Evolutionary conservation across 1,284 basidiomycete genomes (phyloP), one percentile per base, ranked within the genome.

Genomic region (Malassezia vespertilionis): DNA sequence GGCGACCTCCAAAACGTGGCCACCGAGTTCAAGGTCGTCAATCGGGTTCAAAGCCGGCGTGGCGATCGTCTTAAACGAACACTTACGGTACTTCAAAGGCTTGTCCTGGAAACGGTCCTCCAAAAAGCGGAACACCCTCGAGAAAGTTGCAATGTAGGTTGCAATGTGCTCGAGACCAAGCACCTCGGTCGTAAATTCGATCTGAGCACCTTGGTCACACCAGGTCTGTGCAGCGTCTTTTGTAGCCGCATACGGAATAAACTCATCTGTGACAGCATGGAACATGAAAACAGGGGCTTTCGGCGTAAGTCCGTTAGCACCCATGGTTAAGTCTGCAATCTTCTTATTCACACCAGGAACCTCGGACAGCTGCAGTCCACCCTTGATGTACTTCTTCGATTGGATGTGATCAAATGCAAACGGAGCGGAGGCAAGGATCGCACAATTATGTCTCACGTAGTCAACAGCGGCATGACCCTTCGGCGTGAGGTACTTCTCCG

Each of bases 211-310:
- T 15, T 51, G 38, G 4, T 40, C 22, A 30, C 58, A 63, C 40
- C 64, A 65, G 26, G 53, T 39, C 18, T 54, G 31, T 21, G 61
- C 60, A 4, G 32, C 14, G 7, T 26, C 11, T 5, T 38, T 32
- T 6, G 46, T 59, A 9, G 46, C 43, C 2, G 15, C 14, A 53
- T 46, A 61, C 0, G 66, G 66, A 14, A 67, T 56, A 17, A 65
- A 54, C 43, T 65, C 64, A 48, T 69, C 66, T 14, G 14, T 18
- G 4, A 40, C 11, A 10, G 54, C 56, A 31, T 68, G 65, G 53
- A 46, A 63, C 30, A 63, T 47, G 37, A 56, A 53, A 5, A 53
- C 49, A 2, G 60, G 58, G 42, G 54, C 63, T 18, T 44, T 57
- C 30, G 57, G 60, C 18, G 26, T 32, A 27, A 45, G 46, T 24